A percentile compares a stretch with the other conserved stretches of the same genome.
These are phyloP conservation scores for Zasmidium cellare DNA, from an alignment of 2,329 filamentous ascomycete genomes.

Conservation along the genomic window DNA sequence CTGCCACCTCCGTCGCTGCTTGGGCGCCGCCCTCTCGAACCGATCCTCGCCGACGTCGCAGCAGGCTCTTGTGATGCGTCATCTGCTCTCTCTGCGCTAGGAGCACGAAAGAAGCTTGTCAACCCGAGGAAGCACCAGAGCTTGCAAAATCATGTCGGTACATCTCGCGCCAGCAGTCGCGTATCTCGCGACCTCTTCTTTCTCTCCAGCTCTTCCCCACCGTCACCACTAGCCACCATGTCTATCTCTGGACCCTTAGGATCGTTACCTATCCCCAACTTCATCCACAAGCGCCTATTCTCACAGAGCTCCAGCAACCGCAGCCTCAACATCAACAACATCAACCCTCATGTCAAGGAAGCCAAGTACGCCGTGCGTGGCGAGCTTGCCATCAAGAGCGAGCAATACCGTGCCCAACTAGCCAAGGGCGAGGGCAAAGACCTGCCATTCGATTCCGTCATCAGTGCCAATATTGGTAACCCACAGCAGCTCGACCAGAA, in stretches of 20 bases:
- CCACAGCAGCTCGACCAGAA: constrained; percentile 98
- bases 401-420: constrained; percentile 80
- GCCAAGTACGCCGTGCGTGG: constrained; percentile 97
- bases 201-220: not conserved
- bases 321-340: constrained; percentile 72
- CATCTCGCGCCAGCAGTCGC: not conserved
- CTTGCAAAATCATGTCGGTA: constrained; percentile 6
- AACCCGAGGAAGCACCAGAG: constrained; percentile 2
- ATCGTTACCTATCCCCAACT: constrained; percentile 22
- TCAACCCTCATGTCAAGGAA: constrained; percentile 83
- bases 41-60: not conserved
- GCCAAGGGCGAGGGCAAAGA: constrained; percentile 56
- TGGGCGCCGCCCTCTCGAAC: not conserved
- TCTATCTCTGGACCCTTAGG: constrained; percentile 9
- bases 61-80: not conserved
- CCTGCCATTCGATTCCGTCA: constrained; percentile 85
- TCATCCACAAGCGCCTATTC: constrained; percentile 26
- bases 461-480: constrained; percentile 98
- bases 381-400: constrained; percentile 89
- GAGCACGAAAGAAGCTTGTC: constrained; percentile 1
- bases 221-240: not conserved
- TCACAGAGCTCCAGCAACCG: constrained; percentile 15
- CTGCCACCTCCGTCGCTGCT: not conserved
- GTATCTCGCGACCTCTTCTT: not conserved
- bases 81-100: not conserved